Base-by-base conservation (phyloP, 805 yeast genomes). In the Metschnikowia cubensis region DNA sequence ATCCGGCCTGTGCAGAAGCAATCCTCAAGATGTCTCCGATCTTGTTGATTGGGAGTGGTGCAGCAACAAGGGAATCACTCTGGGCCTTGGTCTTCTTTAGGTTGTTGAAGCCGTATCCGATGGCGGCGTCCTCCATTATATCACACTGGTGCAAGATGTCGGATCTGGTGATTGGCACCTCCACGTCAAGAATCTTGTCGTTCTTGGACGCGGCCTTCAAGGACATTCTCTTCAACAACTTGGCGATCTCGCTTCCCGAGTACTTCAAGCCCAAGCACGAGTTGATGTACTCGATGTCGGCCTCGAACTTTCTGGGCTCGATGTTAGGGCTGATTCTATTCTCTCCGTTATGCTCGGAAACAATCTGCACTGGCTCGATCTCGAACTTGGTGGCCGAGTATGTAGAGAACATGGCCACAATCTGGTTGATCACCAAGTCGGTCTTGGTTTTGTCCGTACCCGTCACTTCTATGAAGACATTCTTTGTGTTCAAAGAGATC, bases 61-160 rank as follows among this genome's bases (percentile, higher is more conserved):
- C 78, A 21, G 96, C 96, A 54, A 89, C 85, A 56, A 86, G 82
- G 8, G 96, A 81, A 50, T 84, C 84, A 32, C 89, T 78, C 57
- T 89, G 80, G 63, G 94, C 89, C 57, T 80, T 80, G 46, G 94
- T 83, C 71, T 85, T 89, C 55, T 79, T 80, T 64, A 94, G 78
- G 66, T 88, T 89, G 73, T 91, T 87, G 77, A 86, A 94, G 50
- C 99, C 99, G 66, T 89, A 94, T 31, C 89, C 95, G 64, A 94
- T 86, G 43, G 97, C 99, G 44, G 92, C 96, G 69, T 94, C 99
- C 71, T 94, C 99, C 96, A 94, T 88, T 58, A 94, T 85, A 71
- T 94, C 99, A 78, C 98, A 92, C 67, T 89, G 96, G 70, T 94
- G 99, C 63, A 94, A 77, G 54, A 94, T 81, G 70, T 94, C 99